Evolutionary conservation across 1,284 basidiomycete genomes (phyloP), one percentile per base, ranked within the genome.

Genomic region (Albatrellus sp.): DNA sequence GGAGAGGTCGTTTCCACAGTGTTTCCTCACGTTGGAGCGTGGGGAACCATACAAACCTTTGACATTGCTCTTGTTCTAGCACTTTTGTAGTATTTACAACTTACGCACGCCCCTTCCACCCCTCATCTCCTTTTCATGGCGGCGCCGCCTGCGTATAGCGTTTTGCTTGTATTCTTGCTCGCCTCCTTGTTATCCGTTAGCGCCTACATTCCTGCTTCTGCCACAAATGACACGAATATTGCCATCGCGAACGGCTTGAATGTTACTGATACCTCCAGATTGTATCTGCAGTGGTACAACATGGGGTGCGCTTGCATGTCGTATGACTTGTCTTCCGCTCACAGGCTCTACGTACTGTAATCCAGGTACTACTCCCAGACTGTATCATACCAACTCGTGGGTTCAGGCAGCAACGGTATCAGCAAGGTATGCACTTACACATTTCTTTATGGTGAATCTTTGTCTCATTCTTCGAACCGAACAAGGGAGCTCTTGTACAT

Each of bases 161-260:
- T 32, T 28, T 5, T 35, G 11, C 40, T 20, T 40, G 43, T 42
- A 35, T 37, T 14, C 35, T 46, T 37, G 16, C 60, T 28, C 43
- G 52, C 7, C 32, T 48, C n/a, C 30, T 36, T 43, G 19, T 46
- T 33, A 20, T 40, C 41, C 12, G 43, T 31, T 56, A 50, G 4
- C 46, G 75, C 69, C 20, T 85, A 83, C 56, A 72, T 84, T 47
- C 86, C 87, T 0, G 88, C 87, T 2, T 57, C 65, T n/a, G 70
- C 81, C 10, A 78, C 81, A 32, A 86, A 88, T 57, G 65, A 71
- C 48, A 80, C 81, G 0, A 61, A 63, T 51, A 65, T 66, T 43
- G 73, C 72, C 12, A 64, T 69, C 35, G 64, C 61, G 5, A 63
- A 61, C 9, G 69, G 64, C 13, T 55, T 73, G 41, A 77, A 77